Percentiles rank a stretch among this genome's conserved stretches.
phyloP scores from a whole-genome alignment of 106 monocot species.

The Posidonia australis region DNA sequence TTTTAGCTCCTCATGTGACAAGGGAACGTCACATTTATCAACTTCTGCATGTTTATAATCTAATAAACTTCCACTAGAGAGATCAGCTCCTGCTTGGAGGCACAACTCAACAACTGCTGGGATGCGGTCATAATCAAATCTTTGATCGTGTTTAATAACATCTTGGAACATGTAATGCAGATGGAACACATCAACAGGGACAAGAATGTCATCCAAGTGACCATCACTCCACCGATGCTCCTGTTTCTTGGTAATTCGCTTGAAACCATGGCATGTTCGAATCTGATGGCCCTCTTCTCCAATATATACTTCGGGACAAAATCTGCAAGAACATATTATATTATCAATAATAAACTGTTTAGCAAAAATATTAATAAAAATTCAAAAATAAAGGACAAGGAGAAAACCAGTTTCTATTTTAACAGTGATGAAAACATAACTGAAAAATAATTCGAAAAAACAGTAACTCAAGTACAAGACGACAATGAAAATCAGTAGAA shows the following conservation, averaged over 20 bases:
- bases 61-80: conserved; percentile 26
- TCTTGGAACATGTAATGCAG: conserved; percentile 51
- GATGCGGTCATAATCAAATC: conserved; percentile 57
- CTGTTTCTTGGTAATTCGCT: conserved; percentile 38
- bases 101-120: conserved; percentile 80
- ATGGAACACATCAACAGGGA: conserved; percentile 65
- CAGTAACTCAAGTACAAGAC: too few relatives aligned
- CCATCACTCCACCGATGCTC: conserved; percentile 48
- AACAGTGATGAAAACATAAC: too few relatives aligned
- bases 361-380: too few relatives aligned
- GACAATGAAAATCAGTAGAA: too few relatives aligned
- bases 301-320: conserved; percentile 69
- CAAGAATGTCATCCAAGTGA: conserved; percentile 44
- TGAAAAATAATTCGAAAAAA: too few relatives aligned
- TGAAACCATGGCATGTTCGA: conserved; percentile 68
- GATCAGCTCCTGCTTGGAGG: conserved; percentile 62
- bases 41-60: not conserved
- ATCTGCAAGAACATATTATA: conserved; percentile 20
- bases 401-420: too few relatives aligned
- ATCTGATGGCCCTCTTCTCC: conserved; percentile 58
- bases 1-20: conserved; percentile 15
- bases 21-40: not conserved
- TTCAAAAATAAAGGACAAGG: too few relatives aligned
- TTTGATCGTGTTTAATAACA: conserved; percentile 60
- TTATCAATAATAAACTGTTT: too few relatives aligned